phyloP scores from a whole-genome alignment of 805 yeast species.

The Pichia insulana region DNA sequence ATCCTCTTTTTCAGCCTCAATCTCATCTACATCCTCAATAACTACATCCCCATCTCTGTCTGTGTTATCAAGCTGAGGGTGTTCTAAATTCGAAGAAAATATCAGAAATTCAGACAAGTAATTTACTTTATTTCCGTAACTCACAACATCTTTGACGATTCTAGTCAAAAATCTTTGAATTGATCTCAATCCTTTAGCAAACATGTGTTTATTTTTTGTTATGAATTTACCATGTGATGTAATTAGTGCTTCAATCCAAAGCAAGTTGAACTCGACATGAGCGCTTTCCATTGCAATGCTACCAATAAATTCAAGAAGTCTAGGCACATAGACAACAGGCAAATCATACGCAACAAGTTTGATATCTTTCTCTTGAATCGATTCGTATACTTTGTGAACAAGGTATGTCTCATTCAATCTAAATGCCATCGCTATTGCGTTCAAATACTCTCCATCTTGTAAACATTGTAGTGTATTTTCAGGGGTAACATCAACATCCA shows the following conservation, averaged over 20 bases:
- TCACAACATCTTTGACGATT: conserved; percentile 65
- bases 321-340: conserved; percentile 69
- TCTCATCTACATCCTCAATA: conserved; percentile 22
- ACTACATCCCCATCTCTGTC: conserved; percentile 25
- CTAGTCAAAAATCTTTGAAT: conserved; percentile 69
- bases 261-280: conserved; percentile 74
- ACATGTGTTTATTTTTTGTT: conserved; percentile 49
- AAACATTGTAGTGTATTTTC: conserved; percentile 58
- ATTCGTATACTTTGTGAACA: conserved; percentile 65
- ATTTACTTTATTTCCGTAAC: conserved; percentile 43
- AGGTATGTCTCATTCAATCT: conserved; percentile 76
- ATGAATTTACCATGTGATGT: conserved; percentile 73
- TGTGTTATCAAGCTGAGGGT: conserved; percentile 12
- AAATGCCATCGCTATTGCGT: conserved; percentile 87
- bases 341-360: conserved; percentile 55
- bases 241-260: conserved; percentile 70
- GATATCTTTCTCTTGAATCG: conserved; percentile 63
- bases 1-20: conserved; percentile 11
- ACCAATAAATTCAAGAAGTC: conserved; percentile 63
- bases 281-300: conserved; percentile 57
- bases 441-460: conserved; percentile 52
- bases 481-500: conserved; percentile 89
- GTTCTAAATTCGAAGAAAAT: conserved; percentile 9
- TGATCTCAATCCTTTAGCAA: conserved; percentile 55
- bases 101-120: conserved; percentile 46